phyloP scores from a whole-genome alignment of 2,329 filamentous ascomycete genomes.

The Phyllosticta paracitricarpa region DNA sequence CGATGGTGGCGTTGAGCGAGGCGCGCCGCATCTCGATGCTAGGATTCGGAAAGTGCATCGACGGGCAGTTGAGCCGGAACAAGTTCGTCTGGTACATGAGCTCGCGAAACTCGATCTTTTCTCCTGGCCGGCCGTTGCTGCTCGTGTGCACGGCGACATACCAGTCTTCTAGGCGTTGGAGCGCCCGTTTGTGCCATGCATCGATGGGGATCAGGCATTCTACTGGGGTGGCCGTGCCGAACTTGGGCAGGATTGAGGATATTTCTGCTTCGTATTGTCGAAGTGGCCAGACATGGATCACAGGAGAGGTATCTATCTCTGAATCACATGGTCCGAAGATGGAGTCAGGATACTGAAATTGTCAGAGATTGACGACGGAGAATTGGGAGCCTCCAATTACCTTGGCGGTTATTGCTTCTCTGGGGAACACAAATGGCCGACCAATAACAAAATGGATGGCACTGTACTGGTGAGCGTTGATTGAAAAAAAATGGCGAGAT shows the following conservation, averaged over 20 bases:
- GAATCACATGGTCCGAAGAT: not conserved
- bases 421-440: constrained; percentile 2
- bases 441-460: constrained; percentile 6
- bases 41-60: not conserved
- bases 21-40: constrained; percentile 5
- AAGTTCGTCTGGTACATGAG: constrained; percentile 9
- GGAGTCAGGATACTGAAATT: constrained; percentile 1
- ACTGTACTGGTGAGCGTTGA: not conserved
- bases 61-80: constrained; percentile 6
- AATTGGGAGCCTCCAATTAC: not conserved
- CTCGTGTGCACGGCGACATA: constrained; percentile 5
- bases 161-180: constrained; percentile 7
- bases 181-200: constrained; percentile 2
- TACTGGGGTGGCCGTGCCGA: not conserved
- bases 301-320: not conserved
- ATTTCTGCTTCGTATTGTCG: constrained; percentile 7
- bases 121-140: constrained; percentile 4
- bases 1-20: constrained; percentile 2
- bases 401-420: constrained; percentile 1
- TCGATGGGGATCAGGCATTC: not conserved
- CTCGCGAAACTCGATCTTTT: constrained; percentile 8
- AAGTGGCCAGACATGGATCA: constrained; percentile 3
- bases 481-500: not conserved
- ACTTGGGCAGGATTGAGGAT: constrained; percentile 1
- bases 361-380: not conserved